Evolutionary conservation across 176 grass and related monocot genomes (phyloP).

Genomic region (Dendrocalamus sinicus): DNA sequence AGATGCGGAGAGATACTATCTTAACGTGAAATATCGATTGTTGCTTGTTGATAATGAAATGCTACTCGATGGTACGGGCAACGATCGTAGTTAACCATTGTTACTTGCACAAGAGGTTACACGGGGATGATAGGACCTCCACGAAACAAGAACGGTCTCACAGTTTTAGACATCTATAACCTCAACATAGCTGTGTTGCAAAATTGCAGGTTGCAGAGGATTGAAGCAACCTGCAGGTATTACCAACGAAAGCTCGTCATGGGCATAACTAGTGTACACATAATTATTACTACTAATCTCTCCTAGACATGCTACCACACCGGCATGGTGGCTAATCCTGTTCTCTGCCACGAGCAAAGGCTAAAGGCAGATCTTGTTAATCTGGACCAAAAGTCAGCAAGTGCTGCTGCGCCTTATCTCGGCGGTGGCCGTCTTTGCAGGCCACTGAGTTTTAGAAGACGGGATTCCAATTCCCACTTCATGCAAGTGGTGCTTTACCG

Average conservation of each 20-base stretch:
- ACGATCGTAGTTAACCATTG: too few relatives aligned
- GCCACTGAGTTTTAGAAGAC: neutral
- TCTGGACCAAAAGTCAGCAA: slow-evolving; percentile 32
- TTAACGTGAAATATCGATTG: too few relatives aligned
- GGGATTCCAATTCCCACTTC: slow-evolving; percentile 27
- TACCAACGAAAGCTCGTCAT: neutral
- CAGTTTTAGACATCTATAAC: too few relatives aligned
- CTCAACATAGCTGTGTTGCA: too few relatives aligned
- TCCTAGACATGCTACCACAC: neutral
- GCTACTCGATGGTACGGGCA: too few relatives aligned
- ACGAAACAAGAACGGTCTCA: too few relatives aligned
- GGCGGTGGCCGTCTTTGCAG: neutral
- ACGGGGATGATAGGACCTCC: too few relatives aligned
- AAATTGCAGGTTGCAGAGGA: neutral
- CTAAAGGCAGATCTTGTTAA: slow-evolving; percentile 16
- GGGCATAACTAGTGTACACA: neutral
- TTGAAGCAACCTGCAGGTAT: too few relatives aligned
- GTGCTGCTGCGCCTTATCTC: slow-evolving; percentile 9
- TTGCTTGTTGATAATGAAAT: too few relatives aligned
- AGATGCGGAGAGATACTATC: too few relatives aligned
- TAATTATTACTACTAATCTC: neutral
- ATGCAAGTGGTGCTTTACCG: neutral
- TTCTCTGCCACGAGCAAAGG: neutral
- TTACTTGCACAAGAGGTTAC: too few relatives aligned
- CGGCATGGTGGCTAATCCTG: neutral